Evolutionary conservation across 371 early-diverging fungal genomes (phyloP).

Genomic region (Mortierella sp.): DNA sequence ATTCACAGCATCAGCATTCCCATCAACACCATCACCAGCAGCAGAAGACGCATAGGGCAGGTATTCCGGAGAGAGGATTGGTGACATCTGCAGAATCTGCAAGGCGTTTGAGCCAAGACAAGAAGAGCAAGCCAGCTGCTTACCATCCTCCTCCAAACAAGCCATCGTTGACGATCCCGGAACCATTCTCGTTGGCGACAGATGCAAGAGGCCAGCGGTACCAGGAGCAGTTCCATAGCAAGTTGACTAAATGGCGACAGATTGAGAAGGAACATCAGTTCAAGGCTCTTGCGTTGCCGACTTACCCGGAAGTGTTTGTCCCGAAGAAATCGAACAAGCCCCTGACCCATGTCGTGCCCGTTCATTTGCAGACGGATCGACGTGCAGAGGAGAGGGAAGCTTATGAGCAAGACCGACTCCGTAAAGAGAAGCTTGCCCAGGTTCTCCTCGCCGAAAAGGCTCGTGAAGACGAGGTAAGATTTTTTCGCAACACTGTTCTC

Average conservation of each 20-base stretch:
- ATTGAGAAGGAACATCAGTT: conserved; percentile 42
- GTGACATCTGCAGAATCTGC: conserved; percentile 50
- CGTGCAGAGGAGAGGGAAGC: conserved; percentile 31
- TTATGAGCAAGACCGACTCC: conserved; percentile 24
- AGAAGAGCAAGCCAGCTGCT: neutral
- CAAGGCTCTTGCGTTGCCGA: conserved; percentile 37
- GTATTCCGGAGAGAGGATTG: conserved; percentile 33
- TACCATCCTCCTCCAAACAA: neutral
- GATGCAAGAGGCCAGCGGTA: conserved; percentile 31
- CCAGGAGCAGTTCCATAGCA: conserved; percentile 38
- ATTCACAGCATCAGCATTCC: neutral
- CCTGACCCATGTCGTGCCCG: conserved; percentile 23
- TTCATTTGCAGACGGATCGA: conserved; percentile 28
- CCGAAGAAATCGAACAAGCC: conserved; percentile 41
- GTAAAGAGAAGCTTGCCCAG: conserved; percentile 32
- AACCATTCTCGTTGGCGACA: conserved; percentile 44
- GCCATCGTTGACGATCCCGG: conserved; percentile 33
- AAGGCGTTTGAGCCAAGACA: conserved; percentile 33
- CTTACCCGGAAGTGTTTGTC: conserved; percentile 29
- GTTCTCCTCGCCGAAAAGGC: conserved; percentile 38
- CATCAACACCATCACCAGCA: neutral
- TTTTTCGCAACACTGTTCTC: neutral
- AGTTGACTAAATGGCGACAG: conserved; percentile 35
- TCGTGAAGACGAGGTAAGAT: conserved; percentile 52
- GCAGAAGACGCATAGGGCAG: neutral